phyloP scores from a whole-genome alignment of 352 stramenopile species.

The Pythium grandisporangium region DNA sequence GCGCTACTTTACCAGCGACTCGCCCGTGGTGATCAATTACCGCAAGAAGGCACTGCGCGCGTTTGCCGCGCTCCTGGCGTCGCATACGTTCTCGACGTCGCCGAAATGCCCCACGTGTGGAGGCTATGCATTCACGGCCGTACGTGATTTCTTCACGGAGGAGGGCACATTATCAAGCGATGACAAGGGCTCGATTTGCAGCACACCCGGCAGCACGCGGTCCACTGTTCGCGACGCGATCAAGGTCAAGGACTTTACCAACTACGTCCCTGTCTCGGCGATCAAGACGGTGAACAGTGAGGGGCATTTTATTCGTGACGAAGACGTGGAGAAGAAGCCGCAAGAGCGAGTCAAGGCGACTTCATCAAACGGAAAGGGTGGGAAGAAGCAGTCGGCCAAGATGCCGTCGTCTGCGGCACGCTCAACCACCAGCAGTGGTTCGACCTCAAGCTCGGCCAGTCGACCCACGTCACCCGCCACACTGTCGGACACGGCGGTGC shows the following conservation, averaged over 20 bases:
- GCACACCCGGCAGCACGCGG: neutral
- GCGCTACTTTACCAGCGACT: conserved; percentile 75
- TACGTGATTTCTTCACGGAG: conserved; percentile 70
- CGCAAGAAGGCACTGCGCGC: conserved; percentile 63
- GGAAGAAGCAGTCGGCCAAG: neutral
- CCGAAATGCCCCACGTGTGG: conserved; percentile 78
- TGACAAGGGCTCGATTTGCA: neutral
- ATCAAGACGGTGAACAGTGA: conserved; percentile 53
- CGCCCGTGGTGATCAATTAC: conserved; percentile 69
- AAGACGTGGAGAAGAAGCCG: neutral
- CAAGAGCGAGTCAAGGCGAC: too few relatives aligned
- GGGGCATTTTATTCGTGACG: conserved; percentile 34
- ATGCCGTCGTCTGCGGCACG: neutral
- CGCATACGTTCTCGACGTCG: conserved; percentile 72
- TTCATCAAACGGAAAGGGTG: too few relatives aligned
- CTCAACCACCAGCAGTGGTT: neutral
- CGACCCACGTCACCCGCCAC: neutral
- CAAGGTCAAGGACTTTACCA: conserved; percentile 71
- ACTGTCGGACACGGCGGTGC: neutral
- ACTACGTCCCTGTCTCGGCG: conserved; percentile 35
- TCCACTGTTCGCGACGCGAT: conserved; percentile 55
- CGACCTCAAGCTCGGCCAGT: neutral
- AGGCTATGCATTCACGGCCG: conserved; percentile 55
- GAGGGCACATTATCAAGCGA: conserved; percentile 3
- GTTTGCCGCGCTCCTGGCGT: conserved; percentile 66